Percentiles rank a stretch among this genome's conserved stretches.
These are phyloP conservation scores for Trifolium subterraneum DNA, from an alignment of 306 rosid genomes.

Conservation along the genomic window DNA sequence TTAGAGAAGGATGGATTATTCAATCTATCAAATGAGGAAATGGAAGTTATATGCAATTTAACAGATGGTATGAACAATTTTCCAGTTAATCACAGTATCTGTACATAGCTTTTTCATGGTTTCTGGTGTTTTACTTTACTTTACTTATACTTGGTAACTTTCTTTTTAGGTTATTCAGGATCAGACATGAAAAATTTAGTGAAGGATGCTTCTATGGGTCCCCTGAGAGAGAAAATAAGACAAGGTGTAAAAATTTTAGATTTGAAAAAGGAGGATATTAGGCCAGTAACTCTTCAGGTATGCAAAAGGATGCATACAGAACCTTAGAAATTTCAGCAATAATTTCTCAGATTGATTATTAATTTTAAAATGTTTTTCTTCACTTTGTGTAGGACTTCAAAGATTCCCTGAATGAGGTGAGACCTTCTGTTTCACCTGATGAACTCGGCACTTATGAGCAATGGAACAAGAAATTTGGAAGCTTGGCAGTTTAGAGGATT, in stretches of 20 bases:
- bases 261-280: slow-evolving; percentile 67
- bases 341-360: slow-evolving; percentile 19
- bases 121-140: slow-evolving; percentile 30
- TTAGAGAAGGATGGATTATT: slow-evolving; percentile 83
- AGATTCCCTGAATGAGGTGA: slow-evolving; percentile 73
- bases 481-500: slow-evolving; percentile 49
- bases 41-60: slow-evolving; percentile 65
- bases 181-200: slow-evolving; percentile 97
- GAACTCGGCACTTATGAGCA: slow-evolving; percentile 71
- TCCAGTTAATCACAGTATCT: slow-evolving; percentile 32
- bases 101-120: slow-evolving; percentile 16
- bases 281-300: slow-evolving; percentile 78
- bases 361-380: slow-evolving; percentile 15
- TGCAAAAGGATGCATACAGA: slow-evolving; percentile 18
- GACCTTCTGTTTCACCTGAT: slow-evolving; percentile 82
- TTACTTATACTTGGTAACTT: slow-evolving; percentile 14
- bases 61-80: slow-evolving; percentile 67
- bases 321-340: slow-evolving; percentile 4
- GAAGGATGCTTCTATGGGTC: slow-evolving; percentile 96
- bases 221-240: slow-evolving; percentile 79
- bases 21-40: slow-evolving; percentile 58
- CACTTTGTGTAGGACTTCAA: slow-evolving; percentile 66
- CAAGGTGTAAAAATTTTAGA: slow-evolving; percentile 74
- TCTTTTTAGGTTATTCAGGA: slow-evolving; percentile 81
- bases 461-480: slow-evolving; percentile 95